Evolutionary conservation across 768 basidiomycete genomes (phyloP).

Genomic region (Suillus luteus): DNA sequence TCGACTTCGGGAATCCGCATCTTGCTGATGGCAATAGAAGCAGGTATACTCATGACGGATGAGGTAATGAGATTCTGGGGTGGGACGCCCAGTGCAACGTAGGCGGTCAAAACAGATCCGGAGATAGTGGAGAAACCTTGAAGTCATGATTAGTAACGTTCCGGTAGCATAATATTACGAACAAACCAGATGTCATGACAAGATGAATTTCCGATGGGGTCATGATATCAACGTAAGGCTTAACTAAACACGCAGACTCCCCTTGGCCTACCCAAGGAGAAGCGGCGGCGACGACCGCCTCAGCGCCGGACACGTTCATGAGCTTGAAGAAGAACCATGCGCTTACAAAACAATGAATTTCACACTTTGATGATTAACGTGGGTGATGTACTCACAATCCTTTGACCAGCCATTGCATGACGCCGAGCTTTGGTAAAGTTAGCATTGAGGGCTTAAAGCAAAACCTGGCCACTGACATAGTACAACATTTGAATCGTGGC

Average conservation of each 20-base stretch:
- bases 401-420: slow-evolving; percentile 92
- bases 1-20: slow-evolving; percentile 83
- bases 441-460: background rate
- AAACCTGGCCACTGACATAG: slow-evolving; percentile 43
- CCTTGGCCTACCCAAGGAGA: slow-evolving; percentile 95
- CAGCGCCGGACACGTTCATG: slow-evolving; percentile 91
- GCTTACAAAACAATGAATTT: slow-evolving; percentile 35
- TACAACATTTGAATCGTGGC: slow-evolving; percentile 92
- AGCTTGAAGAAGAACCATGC: slow-evolving; percentile 95
- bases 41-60: slow-evolving; percentile 94
- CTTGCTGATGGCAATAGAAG: slow-evolving; percentile 91
- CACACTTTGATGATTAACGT: background rate
- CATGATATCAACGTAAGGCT: slow-evolving; percentile 83
- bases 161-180: background rate
- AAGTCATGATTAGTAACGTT: slow-evolving; percentile 11
- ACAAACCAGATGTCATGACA: slow-evolving; percentile 79
- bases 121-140: slow-evolving; percentile 87
- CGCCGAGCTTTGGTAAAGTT: slow-evolving; percentile 52
- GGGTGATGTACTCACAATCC: slow-evolving; percentile 59
- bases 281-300: slow-evolving; percentile 89
- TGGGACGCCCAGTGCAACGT: slow-evolving; percentile 78
- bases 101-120: slow-evolving; percentile 85
- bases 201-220: slow-evolving; percentile 85
- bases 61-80: slow-evolving; percentile 82
- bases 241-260: slow-evolving; percentile 84